Conservation (phyloP, 345 rosid species). For the Luvunga scandens region DNA sequence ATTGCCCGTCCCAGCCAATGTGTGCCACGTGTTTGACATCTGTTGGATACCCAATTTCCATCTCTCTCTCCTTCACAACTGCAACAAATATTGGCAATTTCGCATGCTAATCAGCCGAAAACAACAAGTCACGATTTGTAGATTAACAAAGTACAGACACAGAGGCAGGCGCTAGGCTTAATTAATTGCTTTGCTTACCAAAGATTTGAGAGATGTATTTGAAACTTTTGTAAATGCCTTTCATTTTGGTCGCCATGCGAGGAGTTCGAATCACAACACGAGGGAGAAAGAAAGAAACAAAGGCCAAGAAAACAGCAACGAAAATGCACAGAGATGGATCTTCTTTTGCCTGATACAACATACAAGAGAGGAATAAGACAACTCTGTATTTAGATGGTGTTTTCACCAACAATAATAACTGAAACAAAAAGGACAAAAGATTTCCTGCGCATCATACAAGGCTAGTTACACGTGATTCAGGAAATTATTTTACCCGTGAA, state of each 20-base stretch:
- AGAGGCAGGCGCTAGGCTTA: neutral
- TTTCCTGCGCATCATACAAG: slow-evolving; percentile 19
- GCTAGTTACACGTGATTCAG: slow-evolving; percentile 29
- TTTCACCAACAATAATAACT: neutral
- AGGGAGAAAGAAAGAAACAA: slow-evolving; percentile 9
- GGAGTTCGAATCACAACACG: slow-evolving; percentile 19
- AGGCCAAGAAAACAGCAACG: slow-evolving; percentile 6
- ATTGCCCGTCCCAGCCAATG: slow-evolving; percentile 79
- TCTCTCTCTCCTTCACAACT: slow-evolving; percentile 74
- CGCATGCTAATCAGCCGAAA: neutral
- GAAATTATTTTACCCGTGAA: slow-evolving; percentile 32
- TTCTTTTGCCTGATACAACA: slow-evolving; percentile 27
- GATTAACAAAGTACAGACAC: neutral
- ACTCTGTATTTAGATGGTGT: neutral
- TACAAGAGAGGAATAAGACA: slow-evolving; percentile 18
- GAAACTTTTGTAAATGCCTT: slow-evolving; percentile 85
- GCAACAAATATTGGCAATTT: slow-evolving; percentile 14
- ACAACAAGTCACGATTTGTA: neutral
- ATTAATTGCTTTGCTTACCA: slow-evolving; percentile 34
- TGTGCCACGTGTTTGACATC: slow-evolving; percentile 96
- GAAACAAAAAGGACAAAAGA: slow-evolving; percentile 14
- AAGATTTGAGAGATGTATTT: slow-evolving; percentile 82
- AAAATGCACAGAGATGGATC: slow-evolving; percentile 12
- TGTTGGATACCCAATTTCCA: slow-evolving; percentile 92
- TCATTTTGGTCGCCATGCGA: slow-evolving; percentile 74